Conservation (phyloP, 1,284 basidiomycete genomes). For the Agroathelia rolfsii region DNA sequence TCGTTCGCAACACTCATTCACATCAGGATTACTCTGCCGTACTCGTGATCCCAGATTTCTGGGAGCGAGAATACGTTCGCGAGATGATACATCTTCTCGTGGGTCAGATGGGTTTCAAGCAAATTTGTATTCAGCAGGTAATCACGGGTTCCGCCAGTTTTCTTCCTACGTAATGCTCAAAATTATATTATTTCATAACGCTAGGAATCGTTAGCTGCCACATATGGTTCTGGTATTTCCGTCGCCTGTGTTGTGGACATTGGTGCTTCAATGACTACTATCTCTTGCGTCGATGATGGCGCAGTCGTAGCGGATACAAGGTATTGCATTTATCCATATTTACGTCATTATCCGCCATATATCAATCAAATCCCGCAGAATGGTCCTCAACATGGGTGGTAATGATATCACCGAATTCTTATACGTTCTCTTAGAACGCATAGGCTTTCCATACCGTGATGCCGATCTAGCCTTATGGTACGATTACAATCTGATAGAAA, state of each 20-base stretch:
- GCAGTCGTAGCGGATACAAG: constrained; percentile 82
- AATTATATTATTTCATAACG: constrained; percentile 3
- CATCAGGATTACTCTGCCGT: constrained; percentile 77
- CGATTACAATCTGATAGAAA: constrained; percentile 86
- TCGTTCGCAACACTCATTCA: constrained; percentile 3
- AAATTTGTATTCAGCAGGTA: constrained; percentile 84
- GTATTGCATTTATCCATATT: constrained; percentile 27
- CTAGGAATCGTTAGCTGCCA: constrained; percentile 89
- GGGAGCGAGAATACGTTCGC: constrained; percentile 76
- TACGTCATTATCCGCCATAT: constrained; percentile 3
- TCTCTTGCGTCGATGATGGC: constrained; percentile 95
- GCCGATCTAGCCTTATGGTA: constrained; percentile 67
- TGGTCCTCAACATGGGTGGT: constrained; percentile 83
- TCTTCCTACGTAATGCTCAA: background rate
- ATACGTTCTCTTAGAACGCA: constrained; percentile 69
- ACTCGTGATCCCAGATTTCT: constrained; percentile 89
- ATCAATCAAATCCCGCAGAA: constrained; percentile 36
- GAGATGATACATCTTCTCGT: constrained; percentile 74
- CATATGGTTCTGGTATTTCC: constrained; percentile 91
- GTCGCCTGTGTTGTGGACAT: constrained; percentile 95
- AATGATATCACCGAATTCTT: constrained; percentile 91
- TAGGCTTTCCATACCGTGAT: constrained; percentile 84
- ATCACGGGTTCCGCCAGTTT: constrained; percentile 10
- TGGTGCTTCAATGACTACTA: constrained; percentile 75
- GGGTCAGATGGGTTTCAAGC: constrained; percentile 81